These are phyloP conservation scores for Trypanosoma congolense DNA, from an alignment of 208 protist genomes.

Conservation along the genomic window DNA sequence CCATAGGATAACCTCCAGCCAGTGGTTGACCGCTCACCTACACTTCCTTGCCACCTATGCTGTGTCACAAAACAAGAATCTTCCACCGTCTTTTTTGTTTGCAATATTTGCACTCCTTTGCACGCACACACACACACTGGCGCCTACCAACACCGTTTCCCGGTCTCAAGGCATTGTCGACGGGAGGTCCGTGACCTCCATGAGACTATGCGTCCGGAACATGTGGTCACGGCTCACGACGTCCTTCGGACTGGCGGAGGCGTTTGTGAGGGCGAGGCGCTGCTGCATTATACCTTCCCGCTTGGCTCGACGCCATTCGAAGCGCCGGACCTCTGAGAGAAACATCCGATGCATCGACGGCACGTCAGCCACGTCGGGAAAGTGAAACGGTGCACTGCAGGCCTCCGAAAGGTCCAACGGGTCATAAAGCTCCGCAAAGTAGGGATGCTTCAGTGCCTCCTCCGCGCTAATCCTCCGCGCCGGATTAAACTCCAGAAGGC, in stretches of 20 bases:
- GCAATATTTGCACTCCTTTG: too few relatives aligned
- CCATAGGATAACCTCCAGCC: too few relatives aligned
- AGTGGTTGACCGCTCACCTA: too few relatives aligned
- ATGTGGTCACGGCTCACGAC: constrained; percentile 67
- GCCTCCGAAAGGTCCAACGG: constrained; percentile 68
- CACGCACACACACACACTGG: too few relatives aligned
- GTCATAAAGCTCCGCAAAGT: constrained; percentile 80
- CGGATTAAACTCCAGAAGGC: constrained; percentile 86
- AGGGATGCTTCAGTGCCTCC: constrained; percentile 86
- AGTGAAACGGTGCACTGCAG: constrained; percentile 79
- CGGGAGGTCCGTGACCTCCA: constrained; percentile 60
- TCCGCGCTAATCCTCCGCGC: constrained; percentile 71
- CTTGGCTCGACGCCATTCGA: constrained; percentile 54
- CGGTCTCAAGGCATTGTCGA: background rate
- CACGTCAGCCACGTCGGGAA: constrained; percentile 71
- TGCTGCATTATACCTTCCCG: constrained; percentile 48
- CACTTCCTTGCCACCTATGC: too few relatives aligned
- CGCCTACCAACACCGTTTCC: too few relatives aligned
- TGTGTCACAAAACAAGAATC: too few relatives aligned
- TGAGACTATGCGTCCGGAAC: constrained; percentile 75
- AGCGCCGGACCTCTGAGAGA: constrained; percentile 57
- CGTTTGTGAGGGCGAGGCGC: constrained; percentile 22
- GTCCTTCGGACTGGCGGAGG: constrained; percentile 23
- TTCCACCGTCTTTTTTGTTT: too few relatives aligned
- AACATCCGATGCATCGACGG: constrained; percentile 73